Conservation (phyloP, 306 rosid species). For the Pyrus communis region DNA sequence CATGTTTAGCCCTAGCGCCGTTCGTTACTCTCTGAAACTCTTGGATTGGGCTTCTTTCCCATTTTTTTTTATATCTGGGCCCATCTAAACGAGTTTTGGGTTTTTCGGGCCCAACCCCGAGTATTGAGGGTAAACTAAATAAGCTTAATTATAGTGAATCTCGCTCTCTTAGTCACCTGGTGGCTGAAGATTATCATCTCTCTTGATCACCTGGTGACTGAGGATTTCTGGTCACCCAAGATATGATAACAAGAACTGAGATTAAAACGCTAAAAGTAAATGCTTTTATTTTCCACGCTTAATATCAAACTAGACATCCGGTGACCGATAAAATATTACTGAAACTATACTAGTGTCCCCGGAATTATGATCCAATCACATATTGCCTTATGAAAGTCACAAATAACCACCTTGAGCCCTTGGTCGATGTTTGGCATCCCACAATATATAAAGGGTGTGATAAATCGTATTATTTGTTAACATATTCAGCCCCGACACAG, state of each 20-base stretch:
- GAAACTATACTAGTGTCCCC: too few species aligned
- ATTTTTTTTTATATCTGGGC: not conserved
- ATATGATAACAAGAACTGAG: not conserved
- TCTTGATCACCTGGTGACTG: too few species aligned
- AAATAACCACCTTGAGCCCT: too few species aligned
- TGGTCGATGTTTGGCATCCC: too few species aligned
- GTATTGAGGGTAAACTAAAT: not conserved
- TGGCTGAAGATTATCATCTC: too few species aligned
- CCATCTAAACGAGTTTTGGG: not conserved
- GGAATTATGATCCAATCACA: not conserved
- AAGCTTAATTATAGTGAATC: not conserved
- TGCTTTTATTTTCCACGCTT: not conserved
- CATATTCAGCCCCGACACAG: not conserved
- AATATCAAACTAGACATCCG: not conserved
- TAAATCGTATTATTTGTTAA: too few species aligned
- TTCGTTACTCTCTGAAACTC: not conserved
- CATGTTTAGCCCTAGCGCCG: not conserved
- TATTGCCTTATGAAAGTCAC: not conserved
- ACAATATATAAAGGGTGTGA: too few species aligned
- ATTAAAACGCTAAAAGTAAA: too few species aligned
- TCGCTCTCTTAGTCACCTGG: too few species aligned
- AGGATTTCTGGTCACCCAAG: too few species aligned
- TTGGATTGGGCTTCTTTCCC: not conserved
- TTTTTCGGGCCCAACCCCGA: not conserved
- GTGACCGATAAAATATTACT: fast-evolving